A percentile compares a stretch with the other conserved stretches of the same genome.
Conservation (phyloP, 192 early-diverging fungal genomes). For the Coemansia sp. region DNA sequence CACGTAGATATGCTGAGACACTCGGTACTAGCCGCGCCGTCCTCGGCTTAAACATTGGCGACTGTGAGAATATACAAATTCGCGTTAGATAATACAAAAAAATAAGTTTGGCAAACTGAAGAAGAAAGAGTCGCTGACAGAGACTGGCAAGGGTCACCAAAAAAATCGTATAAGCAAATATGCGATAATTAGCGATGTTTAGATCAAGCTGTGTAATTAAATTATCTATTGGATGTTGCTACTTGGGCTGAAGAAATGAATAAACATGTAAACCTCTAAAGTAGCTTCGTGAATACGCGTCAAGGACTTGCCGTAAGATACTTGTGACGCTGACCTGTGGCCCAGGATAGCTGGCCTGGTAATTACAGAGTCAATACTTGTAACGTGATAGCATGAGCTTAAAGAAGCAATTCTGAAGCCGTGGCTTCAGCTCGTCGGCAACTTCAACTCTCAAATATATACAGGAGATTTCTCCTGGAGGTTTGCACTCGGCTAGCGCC, state of each 20-base stretch:
- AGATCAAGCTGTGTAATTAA: neutral
- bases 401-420: neutral
- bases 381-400: neutral
- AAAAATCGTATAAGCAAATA: neutral
- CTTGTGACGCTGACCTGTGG: too few relatives aligned
- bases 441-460: neutral
- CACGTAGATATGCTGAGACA: neutral
- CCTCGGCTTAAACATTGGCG: conserved; percentile 1
- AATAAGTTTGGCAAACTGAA: too few relatives aligned
- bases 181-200: neutral
- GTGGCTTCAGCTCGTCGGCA: neutral
- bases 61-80: neutral
- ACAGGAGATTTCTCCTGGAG: neutral
- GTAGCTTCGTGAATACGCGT: neutral
- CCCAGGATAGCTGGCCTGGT: too few relatives aligned
- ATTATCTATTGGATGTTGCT: neutral
- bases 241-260: neutral
- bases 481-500: neutral
- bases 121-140: neutral
- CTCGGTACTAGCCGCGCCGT: neutral
- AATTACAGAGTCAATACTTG: neutral
- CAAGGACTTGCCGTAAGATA: neutral
- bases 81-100: too few relatives aligned
- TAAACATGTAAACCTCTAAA: neutral
- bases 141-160: too few relatives aligned